Evolutionary conservation across 306 rosid genomes (phyloP).

Genomic region (Oxytropis ochrocephala): DNA sequence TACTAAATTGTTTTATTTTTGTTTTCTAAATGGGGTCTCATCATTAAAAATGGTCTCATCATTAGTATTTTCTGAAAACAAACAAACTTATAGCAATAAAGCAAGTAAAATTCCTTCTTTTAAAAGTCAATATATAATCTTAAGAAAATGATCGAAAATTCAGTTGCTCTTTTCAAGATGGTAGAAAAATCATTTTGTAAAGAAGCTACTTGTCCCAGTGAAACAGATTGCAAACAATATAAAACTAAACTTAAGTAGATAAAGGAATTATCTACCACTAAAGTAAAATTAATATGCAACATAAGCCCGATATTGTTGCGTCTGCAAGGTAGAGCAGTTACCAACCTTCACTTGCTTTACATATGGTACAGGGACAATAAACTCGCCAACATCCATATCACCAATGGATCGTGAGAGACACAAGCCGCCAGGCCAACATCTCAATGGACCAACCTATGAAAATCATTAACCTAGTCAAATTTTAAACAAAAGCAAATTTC

Average conservation of each 20-base stretch:
- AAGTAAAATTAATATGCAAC: constrained; percentile 2
- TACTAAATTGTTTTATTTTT: neutral
- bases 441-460: constrained; percentile 80
- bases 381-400: constrained; percentile 93
- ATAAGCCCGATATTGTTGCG: neutral
- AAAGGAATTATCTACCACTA: neutral
- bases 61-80: neutral
- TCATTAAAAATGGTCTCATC: too few relatives aligned
- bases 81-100: neutral
- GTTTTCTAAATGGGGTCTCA: neutral
- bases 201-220: neutral
- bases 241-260: neutral
- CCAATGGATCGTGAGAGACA: constrained; percentile 97
- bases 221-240: constrained; percentile 1
- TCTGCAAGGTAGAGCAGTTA: constrained; percentile 32
- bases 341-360: constrained; percentile 98
- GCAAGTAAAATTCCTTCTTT: neutral
- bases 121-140: neutral
- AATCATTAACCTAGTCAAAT: constrained; percentile 9
- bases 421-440: constrained; percentile 99
- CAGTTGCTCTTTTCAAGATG: neutral
- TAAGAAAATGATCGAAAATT: neutral
- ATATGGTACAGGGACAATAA: constrained; percentile 91
- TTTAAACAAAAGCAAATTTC: constrained; percentile 1
- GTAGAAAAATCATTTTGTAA: neutral